A percentile compares a stretch with the other conserved stretches of the same genome.
Evolutionary conservation across 495 filamentous ascomycete species (phyloP).

Genomic region (Xylaria palmicola): DNA sequence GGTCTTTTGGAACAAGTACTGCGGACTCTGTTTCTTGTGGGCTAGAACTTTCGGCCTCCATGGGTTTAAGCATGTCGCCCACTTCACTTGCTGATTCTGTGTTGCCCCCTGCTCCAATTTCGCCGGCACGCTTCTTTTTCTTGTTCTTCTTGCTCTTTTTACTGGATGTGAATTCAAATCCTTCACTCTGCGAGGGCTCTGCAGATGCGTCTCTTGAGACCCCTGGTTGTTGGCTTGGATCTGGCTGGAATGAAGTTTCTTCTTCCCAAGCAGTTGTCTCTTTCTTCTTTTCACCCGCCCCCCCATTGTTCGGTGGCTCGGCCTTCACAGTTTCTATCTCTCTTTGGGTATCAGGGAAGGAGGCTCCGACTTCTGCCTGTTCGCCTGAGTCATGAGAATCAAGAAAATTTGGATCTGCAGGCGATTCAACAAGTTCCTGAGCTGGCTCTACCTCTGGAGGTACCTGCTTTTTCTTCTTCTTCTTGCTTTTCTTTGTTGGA

Average conservation of each 20-base stretch:
- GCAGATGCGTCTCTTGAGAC: not conserved
- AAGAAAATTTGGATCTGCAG: not conserved
- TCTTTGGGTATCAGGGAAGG: not conserved
- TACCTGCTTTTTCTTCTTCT: constrained; percentile 7
- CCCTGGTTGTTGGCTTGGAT: not conserved
- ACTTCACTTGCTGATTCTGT: constrained; percentile 4
- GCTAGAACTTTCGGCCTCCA: not conserved
- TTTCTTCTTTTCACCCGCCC: not conserved
- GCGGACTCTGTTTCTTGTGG: not conserved
- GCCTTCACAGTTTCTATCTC: not conserved
- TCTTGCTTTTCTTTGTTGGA: constrained; percentile 1
- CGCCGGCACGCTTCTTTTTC: constrained; percentile 26
- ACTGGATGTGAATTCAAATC: not conserved
- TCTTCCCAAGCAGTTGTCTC: not conserved
- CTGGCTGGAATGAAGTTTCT: not conserved
- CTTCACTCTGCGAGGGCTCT: constrained; percentile 1
- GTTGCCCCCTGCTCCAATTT: not conserved
- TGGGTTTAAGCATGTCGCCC: not conserved
- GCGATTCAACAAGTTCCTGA: not conserved
- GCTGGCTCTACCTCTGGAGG: not conserved
- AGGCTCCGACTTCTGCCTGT: not conserved
- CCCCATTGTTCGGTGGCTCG: too few relatives aligned
- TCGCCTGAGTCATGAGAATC: not conserved
- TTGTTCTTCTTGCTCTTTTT: constrained; percentile 11
- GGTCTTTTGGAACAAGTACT: not conserved